Percentiles rank a stretch among this genome's conserved stretches.
These are phyloP conservation scores for Plasmodium blacklocki DNA, from an alignment of 169 alveolate species.

Conservation along the genomic window DNA sequence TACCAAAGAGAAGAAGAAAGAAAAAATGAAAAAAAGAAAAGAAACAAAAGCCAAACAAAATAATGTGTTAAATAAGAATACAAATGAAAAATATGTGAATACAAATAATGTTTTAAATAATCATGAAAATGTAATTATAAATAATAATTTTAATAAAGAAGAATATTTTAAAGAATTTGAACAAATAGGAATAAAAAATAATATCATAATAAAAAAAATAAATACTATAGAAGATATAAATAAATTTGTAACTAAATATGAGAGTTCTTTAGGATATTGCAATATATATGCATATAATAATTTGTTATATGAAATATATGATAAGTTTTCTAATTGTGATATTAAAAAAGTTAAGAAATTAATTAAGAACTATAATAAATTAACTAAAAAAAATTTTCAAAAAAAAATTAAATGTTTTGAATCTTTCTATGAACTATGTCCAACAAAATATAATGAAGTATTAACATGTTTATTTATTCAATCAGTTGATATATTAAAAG, in stretches of 20 bases:
- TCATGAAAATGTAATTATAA: slow-evolving; percentile 3
- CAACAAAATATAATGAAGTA: slow-evolving; percentile 43
- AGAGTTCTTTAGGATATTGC: slow-evolving; percentile 6
- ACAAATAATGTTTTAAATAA: neutral
- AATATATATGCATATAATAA: slow-evolving; percentile 70
- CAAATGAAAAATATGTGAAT: neutral
- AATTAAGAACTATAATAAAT: slow-evolving; percentile 51
- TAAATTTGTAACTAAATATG: slow-evolving; percentile 26
- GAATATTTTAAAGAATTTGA: slow-evolving; percentile 50
- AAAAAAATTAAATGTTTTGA: slow-evolving; percentile 67
- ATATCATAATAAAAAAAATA: slow-evolving; percentile 28
- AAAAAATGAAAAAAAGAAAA: neutral
- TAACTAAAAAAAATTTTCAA: slow-evolving; percentile 35
- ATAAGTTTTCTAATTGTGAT: slow-evolving; percentile 51
- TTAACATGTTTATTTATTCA: slow-evolving; percentile 68
- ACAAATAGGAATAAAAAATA: slow-evolving; percentile 40
- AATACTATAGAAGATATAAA: slow-evolving; percentile 23
- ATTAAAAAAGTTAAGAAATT: slow-evolving; percentile 69
- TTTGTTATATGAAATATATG: slow-evolving; percentile 72
- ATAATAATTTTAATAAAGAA: slow-evolving; percentile 27
- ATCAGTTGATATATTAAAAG: slow-evolving; percentile 50
- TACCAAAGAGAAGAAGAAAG: neutral
- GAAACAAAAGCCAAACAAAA: neutral
- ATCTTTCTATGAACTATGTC: slow-evolving; percentile 48
- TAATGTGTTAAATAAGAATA: neutral